phyloP scores from a whole-genome alignment of 2,329 filamentous ascomycete genomes.

The Aspergillus uvarum region DNA sequence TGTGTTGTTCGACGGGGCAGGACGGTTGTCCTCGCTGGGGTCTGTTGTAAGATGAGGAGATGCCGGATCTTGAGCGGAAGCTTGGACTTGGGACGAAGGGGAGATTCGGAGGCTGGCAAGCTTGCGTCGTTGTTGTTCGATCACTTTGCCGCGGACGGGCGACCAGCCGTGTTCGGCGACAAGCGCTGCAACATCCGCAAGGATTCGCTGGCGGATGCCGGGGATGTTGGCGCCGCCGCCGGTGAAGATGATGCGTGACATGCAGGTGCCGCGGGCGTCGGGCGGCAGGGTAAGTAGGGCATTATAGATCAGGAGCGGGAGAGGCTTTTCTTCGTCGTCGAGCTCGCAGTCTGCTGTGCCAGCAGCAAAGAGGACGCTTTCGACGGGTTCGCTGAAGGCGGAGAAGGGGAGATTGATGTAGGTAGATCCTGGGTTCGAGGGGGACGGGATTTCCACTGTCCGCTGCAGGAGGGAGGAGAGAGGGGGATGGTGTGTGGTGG shows the following conservation, averaged over 20 bases:
- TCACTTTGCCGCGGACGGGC: slow-evolving; percentile 67
- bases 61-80: not conserved
- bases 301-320: slow-evolving; percentile 75
- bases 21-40: no score
- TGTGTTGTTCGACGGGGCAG: no score
- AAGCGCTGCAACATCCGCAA: slow-evolving; percentile 70
- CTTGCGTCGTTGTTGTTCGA: slow-evolving; percentile 50
- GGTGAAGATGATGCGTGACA: slow-evolving; percentile 83
- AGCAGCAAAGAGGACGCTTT: slow-evolving; percentile 69
- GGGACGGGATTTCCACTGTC: slow-evolving; percentile 48
- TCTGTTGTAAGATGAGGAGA: no score
- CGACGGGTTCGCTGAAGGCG: slow-evolving; percentile 70
- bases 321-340: slow-evolving; percentile 82
- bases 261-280: slow-evolving; percentile 80
- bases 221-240: slow-evolving; percentile 78
- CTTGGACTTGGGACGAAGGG: not conserved
- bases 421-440: slow-evolving; percentile 38
- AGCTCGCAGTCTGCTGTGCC: slow-evolving; percentile 57
- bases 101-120: slow-evolving; percentile 39
- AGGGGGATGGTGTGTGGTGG: not conserved
- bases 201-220: slow-evolving; percentile 73
- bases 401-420: slow-evolving; percentile 66
- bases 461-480: slow-evolving; percentile 23
- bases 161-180: slow-evolving; percentile 74
- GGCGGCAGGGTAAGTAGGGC: slow-evolving; percentile 72